A percentile compares a stretch with the other conserved stretches of the same genome.
Evolutionary conservation across 352 stramenopile species (phyloP).

Genomic region (Peronospora belbahrii): DNA sequence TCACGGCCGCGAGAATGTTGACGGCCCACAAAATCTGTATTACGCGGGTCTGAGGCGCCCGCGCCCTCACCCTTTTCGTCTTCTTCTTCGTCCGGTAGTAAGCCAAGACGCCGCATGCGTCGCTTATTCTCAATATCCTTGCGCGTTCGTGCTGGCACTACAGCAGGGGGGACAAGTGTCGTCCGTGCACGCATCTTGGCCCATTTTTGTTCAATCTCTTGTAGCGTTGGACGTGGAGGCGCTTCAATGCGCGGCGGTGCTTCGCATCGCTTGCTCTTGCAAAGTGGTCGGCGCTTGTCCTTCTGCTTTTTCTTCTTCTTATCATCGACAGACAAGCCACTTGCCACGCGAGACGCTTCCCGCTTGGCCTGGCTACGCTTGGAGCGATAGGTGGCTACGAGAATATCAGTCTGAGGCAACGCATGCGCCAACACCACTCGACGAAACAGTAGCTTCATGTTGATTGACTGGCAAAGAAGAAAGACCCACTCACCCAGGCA

Average conservation of each 20-base stretch:
- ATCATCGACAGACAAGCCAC: conserved; percentile 1
- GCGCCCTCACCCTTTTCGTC: conserved; percentile 15
- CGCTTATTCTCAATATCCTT: conserved; percentile 53
- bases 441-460: conserved; percentile 40
- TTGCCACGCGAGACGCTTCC: conserved; percentile 9
- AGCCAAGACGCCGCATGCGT: conserved; percentile 47
- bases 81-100: conserved; percentile 42
- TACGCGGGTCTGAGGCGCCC: conserved; percentile 14
- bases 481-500: conserved; percentile 5
- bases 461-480: conserved; percentile 15
- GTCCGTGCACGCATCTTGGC: conserved; percentile 34
- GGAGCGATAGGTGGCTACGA: conserved; percentile 43
- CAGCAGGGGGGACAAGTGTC: conserved; percentile 23
- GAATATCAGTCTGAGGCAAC: conserved; percentile 13
- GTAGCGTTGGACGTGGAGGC: conserved; percentile 16
- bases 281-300: conserved; percentile 2
- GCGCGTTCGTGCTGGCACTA: conserved; percentile 31
- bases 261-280: conserved; percentile 7
- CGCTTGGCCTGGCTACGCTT: conserved; percentile 44
- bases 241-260: conserved; percentile 3
- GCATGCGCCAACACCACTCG: conserved; percentile 8
- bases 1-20: conserved; percentile 4
- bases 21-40: conserved; percentile 19
- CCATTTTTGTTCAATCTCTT: conserved; percentile 43
- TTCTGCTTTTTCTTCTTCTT: conserved; percentile 18